Conservation (phyloP, 1,139 yeast genomes). For the Suhomyces kunorum region DNA sequence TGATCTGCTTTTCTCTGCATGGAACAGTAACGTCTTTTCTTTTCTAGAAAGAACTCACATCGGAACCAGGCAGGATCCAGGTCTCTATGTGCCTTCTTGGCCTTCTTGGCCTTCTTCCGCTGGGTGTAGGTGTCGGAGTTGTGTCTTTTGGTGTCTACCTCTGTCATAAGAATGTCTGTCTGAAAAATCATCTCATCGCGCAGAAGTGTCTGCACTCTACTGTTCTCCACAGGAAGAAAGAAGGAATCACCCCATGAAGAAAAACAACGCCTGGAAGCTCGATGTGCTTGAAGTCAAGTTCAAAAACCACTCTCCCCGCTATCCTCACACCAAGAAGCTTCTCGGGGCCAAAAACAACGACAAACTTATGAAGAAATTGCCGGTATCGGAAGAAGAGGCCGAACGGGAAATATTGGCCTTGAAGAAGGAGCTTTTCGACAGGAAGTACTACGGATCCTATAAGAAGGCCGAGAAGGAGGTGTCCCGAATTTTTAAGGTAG, state of each 20-base stretch:
- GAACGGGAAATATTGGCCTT: slow-evolving; percentile 42
- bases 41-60: slow-evolving; percentile 50
- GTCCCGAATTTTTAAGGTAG: slow-evolving; percentile 29
- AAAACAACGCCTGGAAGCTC: slow-evolving; percentile 40
- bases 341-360: slow-evolving; percentile 49
- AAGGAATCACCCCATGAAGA: slow-evolving; percentile 15
- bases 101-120: slow-evolving; percentile 2
- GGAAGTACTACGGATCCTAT: slow-evolving; percentile 52
- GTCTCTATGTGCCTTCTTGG: neutral
- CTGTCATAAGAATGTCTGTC: slow-evolving; percentile 5
- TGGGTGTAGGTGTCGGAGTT: slow-evolving; percentile 9
- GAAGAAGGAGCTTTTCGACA: slow-evolving; percentile 47
- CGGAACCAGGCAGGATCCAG: slow-evolving; percentile 19
- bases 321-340: slow-evolving; percentile 52
- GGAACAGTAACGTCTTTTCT: slow-evolving; percentile 57
- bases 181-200: slow-evolving; percentile 12
- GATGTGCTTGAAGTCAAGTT: slow-evolving; percentile 55
- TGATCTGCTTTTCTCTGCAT: slow-evolving; percentile 56
- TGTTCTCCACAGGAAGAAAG: neutral
- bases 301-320: slow-evolving; percentile 49
- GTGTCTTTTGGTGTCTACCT: slow-evolving; percentile 19
- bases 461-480: slow-evolving; percentile 44
- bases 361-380: slow-evolving; percentile 46
- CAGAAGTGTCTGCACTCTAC: neutral
- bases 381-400: slow-evolving; percentile 44